Conservation (phyloP, 2,329 filamentous ascomycete species). For the Aspergillus neotritici region DNA sequence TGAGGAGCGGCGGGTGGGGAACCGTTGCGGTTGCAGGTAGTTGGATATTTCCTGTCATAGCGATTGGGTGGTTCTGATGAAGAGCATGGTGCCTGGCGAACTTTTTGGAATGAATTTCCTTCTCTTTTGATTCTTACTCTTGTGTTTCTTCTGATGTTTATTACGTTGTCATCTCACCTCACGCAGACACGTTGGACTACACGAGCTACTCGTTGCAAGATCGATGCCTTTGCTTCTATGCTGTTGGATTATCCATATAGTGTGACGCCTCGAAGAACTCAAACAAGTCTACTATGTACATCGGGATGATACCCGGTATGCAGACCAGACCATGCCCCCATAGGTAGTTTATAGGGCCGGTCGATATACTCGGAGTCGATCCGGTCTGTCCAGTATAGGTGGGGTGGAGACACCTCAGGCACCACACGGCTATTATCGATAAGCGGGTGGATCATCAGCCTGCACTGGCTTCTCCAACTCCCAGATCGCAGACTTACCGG, state of each 20-base stretch:
- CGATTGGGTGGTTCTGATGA: constrained; percentile 12
- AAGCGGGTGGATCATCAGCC: constrained; percentile 20
- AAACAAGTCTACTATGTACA: too few species aligned
- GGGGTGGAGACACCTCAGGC: too few species aligned
- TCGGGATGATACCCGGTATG: too few species aligned
- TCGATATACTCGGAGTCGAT: too few species aligned
- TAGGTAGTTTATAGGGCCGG: too few species aligned
- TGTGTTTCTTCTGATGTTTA: constrained; percentile 4
- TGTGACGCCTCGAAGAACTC: neutral
- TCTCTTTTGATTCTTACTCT: constrained; percentile 2
- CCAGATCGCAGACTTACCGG: constrained; percentile 6
- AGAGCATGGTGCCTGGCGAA: constrained; percentile 31
- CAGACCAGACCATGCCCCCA: too few species aligned
- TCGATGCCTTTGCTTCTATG: too few species aligned
- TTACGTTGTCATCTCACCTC: neutral
- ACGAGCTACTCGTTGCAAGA: too few species aligned
- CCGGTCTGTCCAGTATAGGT: too few species aligned
- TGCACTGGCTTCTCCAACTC: constrained; percentile 4
- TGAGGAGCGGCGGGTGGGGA: constrained; percentile 28
- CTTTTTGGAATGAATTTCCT: constrained; percentile 2
- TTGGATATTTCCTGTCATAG: constrained; percentile 3
- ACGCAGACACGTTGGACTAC: too few species aligned
- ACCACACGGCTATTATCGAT: constrained; percentile 11
- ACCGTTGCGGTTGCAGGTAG: constrained; percentile 6
- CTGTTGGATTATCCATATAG: too few species aligned